These are phyloP conservation scores for Darksidea phi DNA, from an alignment of 495 filamentous ascomycete genomes.

Conservation along the genomic window DNA sequence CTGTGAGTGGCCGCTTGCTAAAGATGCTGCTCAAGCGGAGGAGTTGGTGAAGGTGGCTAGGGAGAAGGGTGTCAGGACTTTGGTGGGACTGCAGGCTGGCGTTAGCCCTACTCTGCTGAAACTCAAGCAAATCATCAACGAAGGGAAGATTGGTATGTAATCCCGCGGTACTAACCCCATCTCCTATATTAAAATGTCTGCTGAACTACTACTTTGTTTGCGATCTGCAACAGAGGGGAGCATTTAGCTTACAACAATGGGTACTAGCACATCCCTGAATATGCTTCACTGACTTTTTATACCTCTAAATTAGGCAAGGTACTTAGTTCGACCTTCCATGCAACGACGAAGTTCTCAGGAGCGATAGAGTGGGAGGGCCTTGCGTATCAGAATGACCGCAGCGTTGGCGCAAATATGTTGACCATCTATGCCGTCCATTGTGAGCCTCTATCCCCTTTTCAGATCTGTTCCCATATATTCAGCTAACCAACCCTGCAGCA, in stretches of 20 bases:
- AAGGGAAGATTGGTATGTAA: slow-evolving; percentile 49
- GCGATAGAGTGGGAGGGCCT: slow-evolving; percentile 38
- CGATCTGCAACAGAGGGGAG: no score
- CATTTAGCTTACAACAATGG: no score
- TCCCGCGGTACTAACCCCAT: no score
- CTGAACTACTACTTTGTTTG: no score
- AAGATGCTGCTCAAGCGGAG: slow-evolving; percentile 38
- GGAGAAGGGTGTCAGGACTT: slow-evolving; percentile 45
- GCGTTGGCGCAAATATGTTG: slow-evolving; percentile 51
- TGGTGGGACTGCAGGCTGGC: slow-evolving; percentile 54
- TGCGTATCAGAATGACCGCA: slow-evolving; percentile 48
- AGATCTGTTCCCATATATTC: not conserved
- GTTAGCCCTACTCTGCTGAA: slow-evolving; percentile 47
- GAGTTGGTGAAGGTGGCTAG: slow-evolving; percentile 48
- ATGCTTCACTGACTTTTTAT: no score
- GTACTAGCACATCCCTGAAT: no score
- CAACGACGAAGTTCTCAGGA: slow-evolving; percentile 43
- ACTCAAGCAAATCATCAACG: slow-evolving; percentile 50
- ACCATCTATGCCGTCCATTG: slow-evolving; percentile 56
- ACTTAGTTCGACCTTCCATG: slow-evolving; percentile 52
- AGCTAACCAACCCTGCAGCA: not conserved
- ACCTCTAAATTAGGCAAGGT: slow-evolving; percentile 42
- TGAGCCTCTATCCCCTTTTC: slow-evolving; percentile 32
- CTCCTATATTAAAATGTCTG: no score
- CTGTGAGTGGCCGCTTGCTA: slow-evolving; percentile 57